phyloP scores from a whole-genome alignment of 257 asterid genomes.

The Salvia rosmarinus region DNA sequence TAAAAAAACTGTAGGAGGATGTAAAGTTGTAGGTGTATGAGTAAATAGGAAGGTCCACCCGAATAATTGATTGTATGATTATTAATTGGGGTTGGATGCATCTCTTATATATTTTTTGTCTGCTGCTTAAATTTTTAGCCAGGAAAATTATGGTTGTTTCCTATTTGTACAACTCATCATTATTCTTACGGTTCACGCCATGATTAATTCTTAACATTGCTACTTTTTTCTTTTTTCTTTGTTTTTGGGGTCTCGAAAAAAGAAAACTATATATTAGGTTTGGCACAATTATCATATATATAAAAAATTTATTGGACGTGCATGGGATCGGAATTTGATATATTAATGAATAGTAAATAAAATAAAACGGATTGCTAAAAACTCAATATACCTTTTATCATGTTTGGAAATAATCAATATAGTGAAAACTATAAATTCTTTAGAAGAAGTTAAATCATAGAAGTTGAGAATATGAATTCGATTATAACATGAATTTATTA shows the following conservation, averaged over 20 bases:
- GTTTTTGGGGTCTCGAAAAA: not conserved
- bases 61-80: conserved; percentile 13
- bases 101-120: not conserved
- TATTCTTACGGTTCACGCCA: not conserved
- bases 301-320: too few relatives aligned
- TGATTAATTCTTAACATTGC: not conserved
- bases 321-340: too few relatives aligned
- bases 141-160: conserved; percentile 27
- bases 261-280: not conserved
- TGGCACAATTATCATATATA: not conserved
- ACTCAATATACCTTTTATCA: too few relatives aligned
- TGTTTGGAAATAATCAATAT: too few relatives aligned
- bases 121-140: conserved; percentile 24
- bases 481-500: too few relatives aligned
- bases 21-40: not conserved
- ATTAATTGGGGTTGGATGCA: conserved; percentile 14
- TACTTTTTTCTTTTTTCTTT: not conserved
- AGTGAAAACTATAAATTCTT: too few relatives aligned
- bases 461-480: too few relatives aligned
- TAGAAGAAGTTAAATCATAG: too few relatives aligned
- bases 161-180: conserved; percentile 19
- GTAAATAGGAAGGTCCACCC: conserved; percentile 27
- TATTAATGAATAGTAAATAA: too few relatives aligned
- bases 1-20: too few relatives aligned
- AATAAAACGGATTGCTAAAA: too few relatives aligned